Conservation (phyloP, 352 stramenopile genomes). For the Globisporangium emineosum region DNA sequence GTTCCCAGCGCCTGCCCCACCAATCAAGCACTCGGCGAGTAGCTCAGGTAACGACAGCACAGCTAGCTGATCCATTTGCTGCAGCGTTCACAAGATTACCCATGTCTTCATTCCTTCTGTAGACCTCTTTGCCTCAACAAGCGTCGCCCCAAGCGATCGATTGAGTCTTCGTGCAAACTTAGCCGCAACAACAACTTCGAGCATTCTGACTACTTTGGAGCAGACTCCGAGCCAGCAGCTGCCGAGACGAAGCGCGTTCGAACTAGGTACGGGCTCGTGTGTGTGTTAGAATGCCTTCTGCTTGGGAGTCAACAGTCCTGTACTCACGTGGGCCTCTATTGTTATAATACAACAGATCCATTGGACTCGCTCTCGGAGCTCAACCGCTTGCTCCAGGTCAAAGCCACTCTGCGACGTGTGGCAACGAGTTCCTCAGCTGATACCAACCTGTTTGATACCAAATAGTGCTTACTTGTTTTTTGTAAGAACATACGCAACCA, state of each 20-base stretch:
- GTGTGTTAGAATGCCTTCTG: too few relatives aligned
- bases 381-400: constrained; percentile 52
- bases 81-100: neutral
- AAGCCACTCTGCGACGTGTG: constrained; percentile 36
- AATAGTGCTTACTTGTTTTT: neutral
- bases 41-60: constrained; percentile 5
- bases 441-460: neutral
- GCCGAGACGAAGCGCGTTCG: constrained; percentile 15
- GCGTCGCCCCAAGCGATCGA: neutral
- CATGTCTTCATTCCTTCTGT: too few relatives aligned
- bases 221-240: constrained; percentile 4
- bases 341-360: constrained; percentile 24
- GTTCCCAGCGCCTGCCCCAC: neutral
- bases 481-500: too few relatives aligned
- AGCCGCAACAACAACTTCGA: neutral
- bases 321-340: too few relatives aligned
- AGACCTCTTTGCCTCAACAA: neutral
- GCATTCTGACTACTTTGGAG: constrained; percentile 11
- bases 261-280: constrained; percentile 19
- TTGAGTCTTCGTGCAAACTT: neutral
- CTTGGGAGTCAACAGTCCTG: too few relatives aligned
- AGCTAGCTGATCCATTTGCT: neutral
- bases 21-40: neutral
- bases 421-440: constrained; percentile 11
- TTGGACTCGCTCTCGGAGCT: constrained; percentile 53